Evolutionary conservation across 2,329 filamentous ascomycete genomes (phyloP).

Genomic region (Trematosphaeria pertusa): DNA sequence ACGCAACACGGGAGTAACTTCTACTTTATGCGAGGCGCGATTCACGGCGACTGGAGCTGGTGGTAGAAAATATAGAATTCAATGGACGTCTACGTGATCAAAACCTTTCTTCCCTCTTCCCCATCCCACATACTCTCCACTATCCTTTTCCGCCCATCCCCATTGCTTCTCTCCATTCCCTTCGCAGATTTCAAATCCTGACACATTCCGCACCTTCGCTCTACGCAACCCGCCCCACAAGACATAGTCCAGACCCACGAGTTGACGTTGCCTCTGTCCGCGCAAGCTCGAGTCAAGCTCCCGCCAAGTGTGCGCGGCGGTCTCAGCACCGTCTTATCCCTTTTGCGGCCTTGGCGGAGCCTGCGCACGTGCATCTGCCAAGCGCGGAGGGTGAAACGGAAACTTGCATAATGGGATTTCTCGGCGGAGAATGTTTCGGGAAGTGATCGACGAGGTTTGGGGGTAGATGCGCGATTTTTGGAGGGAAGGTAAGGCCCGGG

Average conservation of each 20-base stretch:
- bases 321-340: background rate
- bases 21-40: background rate
- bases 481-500: background rate
- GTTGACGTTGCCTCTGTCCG: background rate
- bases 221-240: background rate
- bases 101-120: background rate
- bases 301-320: slow-evolving; percentile 3
- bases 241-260: slow-evolving; percentile 3
- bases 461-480: background rate
- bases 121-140: background rate
- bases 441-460: background rate
- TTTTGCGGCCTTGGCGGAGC: background rate
- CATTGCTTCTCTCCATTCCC: background rate
- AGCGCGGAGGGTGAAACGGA: slow-evolving; percentile 8
- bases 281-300: slow-evolving; percentile 3
- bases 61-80: slow-evolving; percentile 12
- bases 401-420: background rate
- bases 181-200: background rate
- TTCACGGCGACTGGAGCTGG: background rate
- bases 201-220: background rate
- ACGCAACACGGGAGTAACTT: slow-evolving; percentile 1
- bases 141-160: background rate
- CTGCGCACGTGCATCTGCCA: background rate
- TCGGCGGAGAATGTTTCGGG: background rate
- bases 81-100: slow-evolving; percentile 18